Conservation (phyloP, 352 stramenopile species). For the Thraustochytrium aureum region DNA sequence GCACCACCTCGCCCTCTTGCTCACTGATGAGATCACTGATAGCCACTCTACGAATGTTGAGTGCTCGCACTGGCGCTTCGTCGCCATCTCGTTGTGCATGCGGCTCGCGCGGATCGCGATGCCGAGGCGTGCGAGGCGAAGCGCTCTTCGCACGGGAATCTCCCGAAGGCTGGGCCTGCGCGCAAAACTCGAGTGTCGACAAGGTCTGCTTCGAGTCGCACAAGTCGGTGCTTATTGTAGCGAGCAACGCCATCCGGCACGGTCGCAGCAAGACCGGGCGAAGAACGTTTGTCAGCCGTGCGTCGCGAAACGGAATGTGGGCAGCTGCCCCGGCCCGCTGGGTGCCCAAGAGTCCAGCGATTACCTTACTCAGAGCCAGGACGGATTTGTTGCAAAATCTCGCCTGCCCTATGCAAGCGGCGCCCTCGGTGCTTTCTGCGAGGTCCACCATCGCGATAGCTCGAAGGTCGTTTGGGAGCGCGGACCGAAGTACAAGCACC, state of each 20-base stretch:
- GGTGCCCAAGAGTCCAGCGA: not conserved
- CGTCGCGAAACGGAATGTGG: not conserved
- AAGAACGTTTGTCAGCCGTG: not conserved
- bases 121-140: not conserved
- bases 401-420: too few species aligned
- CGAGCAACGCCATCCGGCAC: not conserved
- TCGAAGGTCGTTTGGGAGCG: too few species aligned
- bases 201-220: not conserved
- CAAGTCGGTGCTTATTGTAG: not conserved
- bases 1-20: not conserved
- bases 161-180: not conserved
- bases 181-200: conserved; percentile 10
- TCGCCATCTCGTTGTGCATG: not conserved
- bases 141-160: not conserved
- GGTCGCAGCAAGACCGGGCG: not conserved
- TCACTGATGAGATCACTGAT: not conserved
- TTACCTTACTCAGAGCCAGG: not conserved
- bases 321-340: not conserved
- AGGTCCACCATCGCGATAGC: too few species aligned
- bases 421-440: too few species aligned
- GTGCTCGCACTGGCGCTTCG: not conserved
- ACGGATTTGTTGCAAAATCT: not conserved
- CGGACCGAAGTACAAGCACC: too few species aligned
- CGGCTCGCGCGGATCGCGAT: not conserved
- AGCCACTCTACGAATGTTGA: not conserved